Conservation (phyloP, 345 rosid species). For the Sisymbrium altissimum region DNA sequence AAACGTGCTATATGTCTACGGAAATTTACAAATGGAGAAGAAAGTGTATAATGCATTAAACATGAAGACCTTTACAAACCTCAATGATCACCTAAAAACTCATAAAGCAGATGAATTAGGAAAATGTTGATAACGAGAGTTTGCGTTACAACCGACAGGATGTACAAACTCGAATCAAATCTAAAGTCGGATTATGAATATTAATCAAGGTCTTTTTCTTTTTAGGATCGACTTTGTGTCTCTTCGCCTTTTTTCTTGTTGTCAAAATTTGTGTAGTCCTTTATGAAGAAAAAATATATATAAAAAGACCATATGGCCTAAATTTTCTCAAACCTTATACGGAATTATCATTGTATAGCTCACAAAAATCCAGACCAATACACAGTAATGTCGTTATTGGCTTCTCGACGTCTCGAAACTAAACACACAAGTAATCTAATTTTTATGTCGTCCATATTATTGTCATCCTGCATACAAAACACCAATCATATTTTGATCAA, state of each 20-base stretch:
- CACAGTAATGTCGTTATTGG: not conserved
- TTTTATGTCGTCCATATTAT: not conserved
- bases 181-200: not conserved
- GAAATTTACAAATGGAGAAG: not conserved
- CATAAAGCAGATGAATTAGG: not conserved
- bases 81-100: not conserved
- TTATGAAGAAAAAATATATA: not conserved
- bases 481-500: not conserved
- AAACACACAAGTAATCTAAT: not conserved
- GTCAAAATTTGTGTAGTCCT: no score
- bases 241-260: not conserved
- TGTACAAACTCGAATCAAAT: not conserved
- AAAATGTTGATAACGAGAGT: not conserved
- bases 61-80: not conserved
- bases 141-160: not conserved
- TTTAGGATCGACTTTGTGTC: not conserved
- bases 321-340: not conserved
- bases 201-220: not conserved
- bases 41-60: not conserved
- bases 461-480: not conserved
- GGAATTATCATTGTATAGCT: not conserved
- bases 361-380: not conserved
- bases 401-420: constrained; percentile 1
- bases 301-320: not conserved
- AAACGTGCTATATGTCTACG: no score